Evolutionary conservation across 495 filamentous ascomycete genomes (phyloP).

Genomic region (Pseudevernia furfuracea): DNA sequence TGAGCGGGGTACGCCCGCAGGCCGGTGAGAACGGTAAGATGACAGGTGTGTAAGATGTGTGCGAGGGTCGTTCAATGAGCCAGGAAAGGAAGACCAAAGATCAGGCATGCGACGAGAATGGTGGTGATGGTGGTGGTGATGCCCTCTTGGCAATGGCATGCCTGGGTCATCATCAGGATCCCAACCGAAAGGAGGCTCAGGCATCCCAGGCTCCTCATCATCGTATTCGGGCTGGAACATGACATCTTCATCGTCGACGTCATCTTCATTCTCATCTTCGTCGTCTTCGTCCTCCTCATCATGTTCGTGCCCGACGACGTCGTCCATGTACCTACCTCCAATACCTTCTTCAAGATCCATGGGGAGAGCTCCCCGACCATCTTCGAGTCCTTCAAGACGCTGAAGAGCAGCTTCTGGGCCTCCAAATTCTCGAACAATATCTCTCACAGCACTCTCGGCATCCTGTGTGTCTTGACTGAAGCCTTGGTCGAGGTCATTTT

Average conservation of each 20-base stretch:
- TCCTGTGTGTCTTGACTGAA: constrained; percentile 15
- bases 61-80: constrained; percentile 26
- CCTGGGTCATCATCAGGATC: constrained; percentile 41
- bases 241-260: constrained; percentile 57
- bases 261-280: constrained; percentile 62
- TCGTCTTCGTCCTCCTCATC: constrained; percentile 45
- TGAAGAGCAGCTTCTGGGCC: constrained; percentile 22
- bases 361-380: constrained; percentile 10
- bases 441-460: constrained; percentile 22
- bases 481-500: constrained; percentile 48
- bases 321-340: constrained; percentile 37
- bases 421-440: constrained; percentile 25
- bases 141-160: constrained; percentile 37
- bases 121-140: constrained; percentile 43
- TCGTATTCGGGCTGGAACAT: constrained; percentile 45
- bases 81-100: constrained; percentile 32
- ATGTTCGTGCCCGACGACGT: constrained; percentile 60
- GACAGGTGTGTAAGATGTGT: constrained; percentile 25
- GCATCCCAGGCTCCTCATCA: constrained; percentile 43
- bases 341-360: constrained; percentile 21
- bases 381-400: constrained; percentile 22
- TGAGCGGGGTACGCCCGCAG: constrained; percentile 40
- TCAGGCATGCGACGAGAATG: constrained; percentile 23
- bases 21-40: constrained; percentile 48
- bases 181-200: constrained; percentile 47